phyloP scores from a whole-genome alignment of 306 rosid species.

The Trifolium pratense region DNA sequence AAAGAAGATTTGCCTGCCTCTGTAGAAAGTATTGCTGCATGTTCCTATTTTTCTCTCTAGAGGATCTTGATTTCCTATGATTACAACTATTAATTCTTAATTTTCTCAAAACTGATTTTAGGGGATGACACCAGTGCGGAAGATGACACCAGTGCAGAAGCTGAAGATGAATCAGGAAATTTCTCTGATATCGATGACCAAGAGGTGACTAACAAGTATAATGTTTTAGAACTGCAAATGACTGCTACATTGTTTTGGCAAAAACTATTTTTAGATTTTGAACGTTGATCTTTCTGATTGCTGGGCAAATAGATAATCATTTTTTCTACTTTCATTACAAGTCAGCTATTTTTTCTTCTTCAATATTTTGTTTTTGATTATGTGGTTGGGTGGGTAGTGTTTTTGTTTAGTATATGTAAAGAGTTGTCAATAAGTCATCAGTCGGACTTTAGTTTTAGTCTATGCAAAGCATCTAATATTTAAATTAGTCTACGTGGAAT shows the following conservation, averaged over 20 bases:
- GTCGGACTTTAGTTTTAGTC: background rate
- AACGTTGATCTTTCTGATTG: no score
- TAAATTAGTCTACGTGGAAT: background rate
- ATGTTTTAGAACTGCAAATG: constrained; percentile 12
- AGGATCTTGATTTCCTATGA: constrained; percentile 1
- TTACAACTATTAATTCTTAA: constrained; percentile 25
- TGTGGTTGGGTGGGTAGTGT: no score
- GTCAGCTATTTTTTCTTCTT: no score
- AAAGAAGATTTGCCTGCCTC: constrained; percentile 37
- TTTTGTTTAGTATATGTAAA: no score
- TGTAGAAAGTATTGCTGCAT: constrained; percentile 34
- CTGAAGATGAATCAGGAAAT: constrained; percentile 55
- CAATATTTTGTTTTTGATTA: no score
- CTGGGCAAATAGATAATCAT: background rate
- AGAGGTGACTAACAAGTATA: constrained; percentile 48
- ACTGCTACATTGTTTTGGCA: background rate
- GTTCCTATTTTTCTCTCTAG: constrained; percentile 4
- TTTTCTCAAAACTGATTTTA: constrained; percentile 30
- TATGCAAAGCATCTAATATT: background rate
- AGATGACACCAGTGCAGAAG: constrained; percentile 39
- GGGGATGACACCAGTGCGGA: constrained; percentile 41
- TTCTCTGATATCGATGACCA: constrained; percentile 68
- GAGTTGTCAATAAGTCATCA: constrained; percentile 5
- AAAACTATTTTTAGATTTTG: background rate
- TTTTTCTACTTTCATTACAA: no score